phyloP scores from a whole-genome alignment of 2,329 filamentous ascomycete genomes.

The Fusarium secorum region DNA sequence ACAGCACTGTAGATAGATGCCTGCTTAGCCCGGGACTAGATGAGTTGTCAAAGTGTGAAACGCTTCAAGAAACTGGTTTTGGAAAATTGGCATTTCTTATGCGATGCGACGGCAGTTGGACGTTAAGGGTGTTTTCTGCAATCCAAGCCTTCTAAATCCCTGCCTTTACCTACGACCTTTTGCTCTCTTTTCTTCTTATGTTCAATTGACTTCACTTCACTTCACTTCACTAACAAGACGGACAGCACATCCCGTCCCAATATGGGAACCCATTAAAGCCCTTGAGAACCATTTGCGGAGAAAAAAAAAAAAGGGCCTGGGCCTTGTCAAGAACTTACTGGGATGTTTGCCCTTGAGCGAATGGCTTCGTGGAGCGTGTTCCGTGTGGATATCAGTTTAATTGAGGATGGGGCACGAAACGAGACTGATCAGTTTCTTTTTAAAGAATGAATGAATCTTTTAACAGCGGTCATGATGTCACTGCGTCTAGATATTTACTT shows the following conservation, averaged over 20 bases:
- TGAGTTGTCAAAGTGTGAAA: conserved; percentile 33
- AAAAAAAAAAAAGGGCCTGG: neutral
- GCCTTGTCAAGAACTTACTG: neutral
- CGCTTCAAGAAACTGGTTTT: conserved; percentile 20
- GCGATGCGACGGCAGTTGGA: conserved; percentile 23
- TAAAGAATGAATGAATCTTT: conserved; percentile 5
- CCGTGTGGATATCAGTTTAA: conserved; percentile 35
- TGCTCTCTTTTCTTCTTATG: neutral
- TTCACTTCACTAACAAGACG: neutral
- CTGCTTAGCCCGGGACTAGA: conserved; percentile 25
- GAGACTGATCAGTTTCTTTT: conserved; percentile 21
- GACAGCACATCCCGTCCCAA: neutral
- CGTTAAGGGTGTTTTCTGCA: neutral
- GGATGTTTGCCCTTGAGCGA: conserved; percentile 16
- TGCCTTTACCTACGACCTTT: neutral
- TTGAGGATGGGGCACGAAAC: conserved; percentile 24
- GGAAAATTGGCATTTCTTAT: conserved; percentile 33
- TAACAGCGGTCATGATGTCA: conserved; percentile 28
- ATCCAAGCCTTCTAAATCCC: neutral
- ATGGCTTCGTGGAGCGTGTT: conserved; percentile 34
- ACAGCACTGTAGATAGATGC: neutral
- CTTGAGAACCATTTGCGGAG: conserved; percentile 10
- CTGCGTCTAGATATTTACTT: neutral
- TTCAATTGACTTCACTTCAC: neutral
- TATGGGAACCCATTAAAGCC: conserved; percentile 15